Evolutionary conservation across 2,329 filamentous ascomycete genomes (phyloP), one percentile per base, ranked within the genome.

Genomic region (Neonectria ditissima): DNA sequence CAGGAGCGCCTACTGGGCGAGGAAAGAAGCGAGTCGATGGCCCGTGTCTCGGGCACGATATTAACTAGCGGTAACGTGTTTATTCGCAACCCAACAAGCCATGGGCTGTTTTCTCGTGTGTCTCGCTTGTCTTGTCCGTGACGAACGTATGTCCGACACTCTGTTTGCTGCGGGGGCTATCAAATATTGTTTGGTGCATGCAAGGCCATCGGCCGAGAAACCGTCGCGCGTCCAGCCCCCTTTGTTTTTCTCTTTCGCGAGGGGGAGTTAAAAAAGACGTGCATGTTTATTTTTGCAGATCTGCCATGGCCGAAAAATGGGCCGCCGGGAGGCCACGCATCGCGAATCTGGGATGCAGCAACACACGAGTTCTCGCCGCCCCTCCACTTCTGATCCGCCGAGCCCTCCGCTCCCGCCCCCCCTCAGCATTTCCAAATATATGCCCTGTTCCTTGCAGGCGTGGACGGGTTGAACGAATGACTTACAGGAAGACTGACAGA

Each of bases 81-180:
- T 71, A 65, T 60, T 65, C 61, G 65, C 65, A 72, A 67, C 65
- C 62, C 51, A 66, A 70, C 62, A 67, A 65, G 64, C 71, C 58
- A 66, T 74, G 65, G 66, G 71, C 67, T 67, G 62, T 73, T 74
- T 63, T 64, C 44, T 66, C 60, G 69, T 65, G 60, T 70, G 63
- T 58, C 62, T 52, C 44, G 47, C 47, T 50, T 50, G 39, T 48
- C 26, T 41, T 55, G 39, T 45, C 48, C 55, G 51, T 67, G 55
- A 66, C 26, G 45, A 61, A 63, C 60, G 28, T 55, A 37, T 65
- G 55, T 54, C 37, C 22, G 26, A 26, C 43, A 59, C 32, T 37
- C 30, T 55, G 55, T 32, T n/a, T 54, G 50, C 18, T 41, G 55
- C 57, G 61, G 50, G 50, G 24, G 60, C 26, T 20, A 41, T n/a